Evolutionary conservation across 805 yeast species (phyloP).

Genomic region (Lipomyces lipofer): DNA sequence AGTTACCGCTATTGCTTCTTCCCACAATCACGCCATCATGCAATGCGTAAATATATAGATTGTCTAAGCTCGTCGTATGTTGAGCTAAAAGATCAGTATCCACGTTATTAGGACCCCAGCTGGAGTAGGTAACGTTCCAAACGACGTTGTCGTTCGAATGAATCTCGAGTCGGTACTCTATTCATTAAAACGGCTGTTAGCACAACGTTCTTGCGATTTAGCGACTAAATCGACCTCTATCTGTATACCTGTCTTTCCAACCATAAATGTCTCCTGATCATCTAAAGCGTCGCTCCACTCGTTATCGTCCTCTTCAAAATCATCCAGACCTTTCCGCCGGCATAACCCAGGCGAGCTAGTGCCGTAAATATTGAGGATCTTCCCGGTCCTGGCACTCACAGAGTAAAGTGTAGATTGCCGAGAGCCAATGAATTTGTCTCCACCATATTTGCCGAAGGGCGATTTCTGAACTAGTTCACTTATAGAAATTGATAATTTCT

Average conservation of each 20-base stretch:
- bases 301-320: slow-evolving; percentile 23
- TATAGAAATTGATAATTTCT: slow-evolving; percentile 71
- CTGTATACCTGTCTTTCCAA: slow-evolving; percentile 24
- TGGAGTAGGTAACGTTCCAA: slow-evolving; percentile 83
- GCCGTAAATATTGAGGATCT: slow-evolving; percentile 69
- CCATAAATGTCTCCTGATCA: slow-evolving; percentile 18
- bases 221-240: neutral
- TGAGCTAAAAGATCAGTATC: slow-evolving; percentile 56
- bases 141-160: slow-evolving; percentile 67
- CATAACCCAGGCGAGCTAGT: slow-evolving; percentile 43
- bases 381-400: slow-evolving; percentile 73
- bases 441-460: slow-evolving; percentile 78
- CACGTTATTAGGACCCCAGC: slow-evolving; percentile 90
- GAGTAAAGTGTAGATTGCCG: slow-evolving; percentile 74
- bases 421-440: slow-evolving; percentile 86
- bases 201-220: neutral
- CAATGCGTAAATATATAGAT: slow-evolving; percentile 77
- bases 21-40: slow-evolving; percentile 80
- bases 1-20: slow-evolving; percentile 61
- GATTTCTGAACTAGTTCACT: slow-evolving; percentile 75
- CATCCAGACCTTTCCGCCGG: slow-evolving; percentile 3
- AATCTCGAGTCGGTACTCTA: slow-evolving; percentile 50
- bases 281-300: slow-evolving; percentile 19
- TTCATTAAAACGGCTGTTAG: slow-evolving; percentile 4
- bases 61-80: slow-evolving; percentile 55